Evolutionary conservation across 768 basidiomycete genomes (phyloP), one percentile per base, ranked within the genome.

Genomic region (Amanita rimosa): DNA sequence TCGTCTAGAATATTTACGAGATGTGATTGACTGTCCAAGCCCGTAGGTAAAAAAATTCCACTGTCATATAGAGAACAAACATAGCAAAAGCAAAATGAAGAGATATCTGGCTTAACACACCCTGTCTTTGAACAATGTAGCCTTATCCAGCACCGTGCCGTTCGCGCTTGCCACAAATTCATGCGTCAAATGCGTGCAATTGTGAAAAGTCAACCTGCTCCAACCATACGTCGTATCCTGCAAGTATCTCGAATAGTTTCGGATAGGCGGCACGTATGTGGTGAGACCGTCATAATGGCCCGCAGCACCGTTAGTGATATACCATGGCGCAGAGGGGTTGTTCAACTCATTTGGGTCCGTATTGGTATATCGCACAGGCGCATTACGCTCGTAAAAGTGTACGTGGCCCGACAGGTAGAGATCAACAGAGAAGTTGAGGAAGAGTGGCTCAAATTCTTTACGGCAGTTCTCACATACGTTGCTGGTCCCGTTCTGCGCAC

Each of bases 221-320:
- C 57, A 58, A 5, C 57, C 55, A 43, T 58, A 58, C 4, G 51
- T 47, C n/a, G 51, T 50, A 38, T 50, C 46, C 6, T 44, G 38
- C 6, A 46, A 37, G 11, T 44, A 44, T 26, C 53, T 51, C 37
- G 50, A 54, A 42, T 49, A 21, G 9, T 10, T n/a, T 22, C 13
- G 17, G n/a, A 46, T 22, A n/a, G 45, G 45, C 13, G 6, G n/a
- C 34, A 36, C 13, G 24, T 56, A 46, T 1, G 46, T 45, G 19
- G 56, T 53, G 19, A 56, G 42, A 13, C 57, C 57, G 34, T 58
- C 55, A 41, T 58, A 58, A 50, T 58, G 55, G 6, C 57, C 55
- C 11, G 53, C 55, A 6, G 55, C 57, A 24, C 55, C 57, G 41
- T 58, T 56, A 0, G 52, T 53, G 24, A 58, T 56, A 48, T 56